Evolutionary conservation across 768 basidiomycete species (phyloP).

Genomic region (Kwoniella botswanensis): DNA sequence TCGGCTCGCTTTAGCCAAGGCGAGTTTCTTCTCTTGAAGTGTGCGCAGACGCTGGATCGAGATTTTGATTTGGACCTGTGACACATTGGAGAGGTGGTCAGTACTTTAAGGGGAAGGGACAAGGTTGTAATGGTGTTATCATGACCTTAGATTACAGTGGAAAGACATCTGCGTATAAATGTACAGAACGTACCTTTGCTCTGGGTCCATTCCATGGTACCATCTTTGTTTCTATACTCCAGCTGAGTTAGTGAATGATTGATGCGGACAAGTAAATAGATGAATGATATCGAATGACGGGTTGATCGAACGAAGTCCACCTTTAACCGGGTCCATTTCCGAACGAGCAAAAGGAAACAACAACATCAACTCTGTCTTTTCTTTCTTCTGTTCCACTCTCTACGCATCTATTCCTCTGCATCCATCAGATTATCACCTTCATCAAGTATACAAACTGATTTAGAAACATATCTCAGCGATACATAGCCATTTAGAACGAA

Average conservation of each 20-base stretch:
- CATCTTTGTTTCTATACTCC: conserved; percentile 27
- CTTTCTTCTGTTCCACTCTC: neutral
- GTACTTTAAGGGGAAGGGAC: neutral
- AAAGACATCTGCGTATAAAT: neutral
- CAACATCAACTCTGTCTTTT: neutral
- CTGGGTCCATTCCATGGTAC: conserved; percentile 49
- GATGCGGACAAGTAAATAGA: neutral
- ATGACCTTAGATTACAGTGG: neutral
- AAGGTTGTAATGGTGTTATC: neutral
- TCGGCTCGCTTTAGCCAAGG: conserved; percentile 71
- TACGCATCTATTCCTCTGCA: neutral
- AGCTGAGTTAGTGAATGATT: neutral
- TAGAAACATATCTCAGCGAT: too few species aligned
- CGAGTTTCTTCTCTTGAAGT: conserved; percentile 80
- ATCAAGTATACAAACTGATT: too few species aligned
- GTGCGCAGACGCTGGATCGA: conserved; percentile 84
- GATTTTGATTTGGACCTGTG: conserved; percentile 63
- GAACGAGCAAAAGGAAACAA: neutral
- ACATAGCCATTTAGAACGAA: too few species aligned
- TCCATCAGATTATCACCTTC: neutral
- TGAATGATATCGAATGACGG: neutral
- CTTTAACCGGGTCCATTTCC: neutral
- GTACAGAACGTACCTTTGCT: conserved; percentile 40
- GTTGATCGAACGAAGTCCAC: neutral
- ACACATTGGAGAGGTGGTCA: neutral